A percentile compares a stretch with the other conserved stretches of the same genome.
Conservation (phyloP, 495 filamentous ascomycete species). For the Beverwykella pulmonaria region DNA sequence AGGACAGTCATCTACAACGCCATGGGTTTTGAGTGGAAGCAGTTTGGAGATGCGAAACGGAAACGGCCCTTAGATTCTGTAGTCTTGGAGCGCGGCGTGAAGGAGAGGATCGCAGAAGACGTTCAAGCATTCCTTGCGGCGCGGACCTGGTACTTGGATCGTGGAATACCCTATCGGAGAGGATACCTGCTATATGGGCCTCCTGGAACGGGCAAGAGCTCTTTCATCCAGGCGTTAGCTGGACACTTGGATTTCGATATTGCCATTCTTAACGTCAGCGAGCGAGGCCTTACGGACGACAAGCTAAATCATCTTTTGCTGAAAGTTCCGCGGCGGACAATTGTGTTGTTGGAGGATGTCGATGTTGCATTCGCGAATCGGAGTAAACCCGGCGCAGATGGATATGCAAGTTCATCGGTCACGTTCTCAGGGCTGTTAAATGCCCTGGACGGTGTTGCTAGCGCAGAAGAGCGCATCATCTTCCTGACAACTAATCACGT, state of each 20-base stretch:
- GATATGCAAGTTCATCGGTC: constrained; percentile 86
- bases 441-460: constrained; percentile 92
- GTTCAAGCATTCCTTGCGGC: constrained; percentile 79
- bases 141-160: constrained; percentile 86
- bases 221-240: constrained; percentile 93
- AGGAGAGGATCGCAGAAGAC: constrained; percentile 81
- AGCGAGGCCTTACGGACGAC: constrained; percentile 91
- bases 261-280: constrained; percentile 89
- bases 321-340: constrained; percentile 80
- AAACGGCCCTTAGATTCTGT: constrained; percentile 90
- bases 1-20: constrained; percentile 92
- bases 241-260: constrained; percentile 93
- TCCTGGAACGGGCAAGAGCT: constrained; percentile 92
- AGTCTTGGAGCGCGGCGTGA: constrained; percentile 80
- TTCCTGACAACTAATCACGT: constrained; percentile 96
- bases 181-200: constrained; percentile 94
- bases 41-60: constrained; percentile 82
- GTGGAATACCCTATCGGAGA: constrained; percentile 91
- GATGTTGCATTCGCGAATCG: constrained; percentile 90
- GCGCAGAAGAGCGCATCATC: constrained; percentile 87
- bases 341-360: constrained; percentile 90
- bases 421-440: constrained; percentile 95
- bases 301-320: constrained; percentile 84
- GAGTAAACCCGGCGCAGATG: constrained; percentile 71
- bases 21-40: constrained; percentile 76